These are phyloP conservation scores for Exidia glandulosa DNA, from an alignment of 768 basidiomycete genomes.

Conservation along the genomic window DNA sequence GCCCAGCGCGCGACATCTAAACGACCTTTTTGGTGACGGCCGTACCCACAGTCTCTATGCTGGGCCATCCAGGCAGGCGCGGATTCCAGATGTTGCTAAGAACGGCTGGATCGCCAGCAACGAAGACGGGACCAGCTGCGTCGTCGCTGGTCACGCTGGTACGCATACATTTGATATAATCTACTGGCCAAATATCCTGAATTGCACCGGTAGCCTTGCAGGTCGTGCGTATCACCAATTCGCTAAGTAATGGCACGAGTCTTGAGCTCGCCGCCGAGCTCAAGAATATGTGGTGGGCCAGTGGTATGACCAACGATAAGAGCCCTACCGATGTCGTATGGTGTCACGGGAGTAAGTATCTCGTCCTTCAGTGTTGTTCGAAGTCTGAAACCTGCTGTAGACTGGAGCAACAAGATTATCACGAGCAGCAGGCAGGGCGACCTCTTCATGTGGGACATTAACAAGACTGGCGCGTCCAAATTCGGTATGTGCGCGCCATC, in stretches of 20 bases:
- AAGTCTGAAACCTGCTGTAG: neutral
- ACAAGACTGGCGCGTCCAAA: conserved; percentile 53
- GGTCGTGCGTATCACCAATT: conserved; percentile 46
- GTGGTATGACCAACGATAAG: conserved; percentile 68
- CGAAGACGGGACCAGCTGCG: conserved; percentile 56
- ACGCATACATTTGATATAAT: neutral
- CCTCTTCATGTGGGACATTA: conserved; percentile 73
- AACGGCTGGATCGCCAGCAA: conserved; percentile 51
- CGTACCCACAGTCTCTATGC: neutral
- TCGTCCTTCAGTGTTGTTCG: neutral
- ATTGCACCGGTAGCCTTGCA: conserved; percentile 50
- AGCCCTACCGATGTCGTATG: conserved; percentile 74
- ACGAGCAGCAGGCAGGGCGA: conserved; percentile 77
- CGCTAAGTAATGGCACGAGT: conserved; percentile 30
- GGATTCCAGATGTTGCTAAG: neutral
- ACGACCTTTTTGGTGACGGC: neutral
- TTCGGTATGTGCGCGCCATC: conserved; percentile 64
- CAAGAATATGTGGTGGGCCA: conserved; percentile 65
- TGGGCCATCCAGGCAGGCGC: neutral
- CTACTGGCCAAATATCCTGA: conserved; percentile 14
- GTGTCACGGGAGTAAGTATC: conserved; percentile 50
- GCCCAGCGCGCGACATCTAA: neutral
- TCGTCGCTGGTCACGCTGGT: conserved; percentile 43
- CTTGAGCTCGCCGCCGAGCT: conserved; percentile 17
- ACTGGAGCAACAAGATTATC: conserved; percentile 49